phyloP scores from a whole-genome alignment of 345 rosid species.

The Mangifera indica region DNA sequence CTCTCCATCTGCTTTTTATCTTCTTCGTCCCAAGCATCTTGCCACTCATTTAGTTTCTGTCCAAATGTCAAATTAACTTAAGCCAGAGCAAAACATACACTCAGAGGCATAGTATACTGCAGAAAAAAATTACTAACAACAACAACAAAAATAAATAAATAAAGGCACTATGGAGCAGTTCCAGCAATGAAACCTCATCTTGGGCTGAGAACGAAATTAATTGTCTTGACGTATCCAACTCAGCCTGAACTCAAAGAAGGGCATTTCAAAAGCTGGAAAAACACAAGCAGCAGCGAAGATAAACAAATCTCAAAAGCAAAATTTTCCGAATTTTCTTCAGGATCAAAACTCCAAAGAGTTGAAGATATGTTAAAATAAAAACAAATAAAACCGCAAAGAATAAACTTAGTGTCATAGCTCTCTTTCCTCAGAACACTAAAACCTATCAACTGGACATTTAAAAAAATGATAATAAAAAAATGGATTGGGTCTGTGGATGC shows the following conservation, averaged over 20 bases:
- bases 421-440: too few relatives aligned
- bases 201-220: conserved; percentile 52
- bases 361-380: too few relatives aligned
- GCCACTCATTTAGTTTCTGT: conserved; percentile 47
- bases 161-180: background rate
- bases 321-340: background rate
- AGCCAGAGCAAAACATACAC: conserved; percentile 9
- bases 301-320: background rate
- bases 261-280: background rate
- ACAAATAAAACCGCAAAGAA: too few relatives aligned
- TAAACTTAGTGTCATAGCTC: too few relatives aligned
- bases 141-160: background rate
- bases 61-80: conserved; percentile 21
- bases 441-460: too few relatives aligned
- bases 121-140: background rate
- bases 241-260: conserved; percentile 41
- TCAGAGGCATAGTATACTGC: background rate
- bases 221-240: conserved; percentile 50
- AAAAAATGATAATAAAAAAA: too few relatives aligned
- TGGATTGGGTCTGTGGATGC: too few relatives aligned
- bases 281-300: background rate
- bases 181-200: conserved; percentile 30
- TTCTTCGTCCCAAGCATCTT: conserved; percentile 45
- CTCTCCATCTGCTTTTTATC: conserved; percentile 28
- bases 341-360: too few relatives aligned